Base-by-base conservation (phyloP, 2,329 filamentous ascomycete genomes). In the Podosphaera aphanis region DNA sequence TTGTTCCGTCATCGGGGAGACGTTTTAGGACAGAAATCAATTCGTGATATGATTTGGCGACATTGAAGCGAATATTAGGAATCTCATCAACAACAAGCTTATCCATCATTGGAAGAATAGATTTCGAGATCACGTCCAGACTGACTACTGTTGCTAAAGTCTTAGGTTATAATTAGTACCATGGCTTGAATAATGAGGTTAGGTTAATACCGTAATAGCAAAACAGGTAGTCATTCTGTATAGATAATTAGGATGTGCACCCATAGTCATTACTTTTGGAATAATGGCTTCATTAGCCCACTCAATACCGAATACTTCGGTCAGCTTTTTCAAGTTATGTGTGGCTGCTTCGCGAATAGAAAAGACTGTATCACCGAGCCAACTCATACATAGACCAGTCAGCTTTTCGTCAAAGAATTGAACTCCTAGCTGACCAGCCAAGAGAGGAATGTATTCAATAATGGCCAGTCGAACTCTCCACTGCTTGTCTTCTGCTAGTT, bases 171-270 rank as follows among this genome's bases (percentile, higher is more conserved):
- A 60, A 45, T 46, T 40, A 38, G 29, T 23, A 15, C 13, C 10
- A 21, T 20, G 39, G 21, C 38, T 25, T 45, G 23, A n/a, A 35
- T 43, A 37, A 29, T 38, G 3, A n/a, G n/a, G 19, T 37, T 6
- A 20, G 15, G 42, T 5, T 33, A n/a, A 69, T 72, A 98, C 90
- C 56, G 85, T 88, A 54, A 98, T 92, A 50, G 90, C 90, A 62
- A 98, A 98, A 67, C 88, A 95, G n/a, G 90, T 98, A 8, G 90
- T 98, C 90, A 98, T 98, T 61, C 90, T 76, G 72, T 98, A 98
- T 45, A 98, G 79, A 62, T 98, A 98, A 67, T 98, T 98, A 50
- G 88, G 84, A 62, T 98, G 90, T 60, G 84, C 83, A 49, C 90
- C 90, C 90, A 98, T 95, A 33, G 82, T 83, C 73, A 93, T 90